These are phyloP conservation scores for Penicillium ochrochloron DNA, from an alignment of 495 filamentous ascomycete species.

Conservation along the genomic window DNA sequence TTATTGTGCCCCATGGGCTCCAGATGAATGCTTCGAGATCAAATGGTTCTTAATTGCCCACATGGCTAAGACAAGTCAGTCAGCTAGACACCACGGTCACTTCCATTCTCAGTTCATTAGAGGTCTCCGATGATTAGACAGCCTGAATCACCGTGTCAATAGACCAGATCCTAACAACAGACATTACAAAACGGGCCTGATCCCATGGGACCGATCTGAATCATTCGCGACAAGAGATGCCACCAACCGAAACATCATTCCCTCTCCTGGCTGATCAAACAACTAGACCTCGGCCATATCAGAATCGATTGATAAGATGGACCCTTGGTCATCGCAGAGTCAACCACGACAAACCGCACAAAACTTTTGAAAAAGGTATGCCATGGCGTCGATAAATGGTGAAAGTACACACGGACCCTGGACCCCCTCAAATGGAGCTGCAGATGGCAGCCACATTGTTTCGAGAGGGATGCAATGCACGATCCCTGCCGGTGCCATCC, in stretches of 20 bases:
- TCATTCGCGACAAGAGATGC: not conserved
- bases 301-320: conserved; percentile 22
- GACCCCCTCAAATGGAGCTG: conserved; percentile 8
- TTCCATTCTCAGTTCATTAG: not conserved
- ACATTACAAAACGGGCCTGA: not conserved
- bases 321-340: not conserved
- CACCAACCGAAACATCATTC: not conserved
- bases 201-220: conserved; percentile 1
- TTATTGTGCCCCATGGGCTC: not conserved
- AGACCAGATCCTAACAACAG: not conserved
- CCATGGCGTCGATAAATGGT: conserved; percentile 7
- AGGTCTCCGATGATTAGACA: too few species aligned
- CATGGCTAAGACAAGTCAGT: not conserved
- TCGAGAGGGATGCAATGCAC: conserved; percentile 17
- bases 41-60: not conserved
- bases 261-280: not conserved
- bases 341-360: not conserved
- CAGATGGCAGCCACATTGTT: conserved; percentile 23
- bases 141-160: not conserved
- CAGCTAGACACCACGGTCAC: not conserved
- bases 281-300: conserved; percentile 16
- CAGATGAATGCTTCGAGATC: not conserved
- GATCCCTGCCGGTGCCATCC: conserved; percentile 18
- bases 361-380: not conserved
- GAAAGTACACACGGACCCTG: not conserved